Evolutionary conservation across 2,329 filamentous ascomycete genomes (phyloP).

Genomic region (Decorospora gaudefroyi): DNA sequence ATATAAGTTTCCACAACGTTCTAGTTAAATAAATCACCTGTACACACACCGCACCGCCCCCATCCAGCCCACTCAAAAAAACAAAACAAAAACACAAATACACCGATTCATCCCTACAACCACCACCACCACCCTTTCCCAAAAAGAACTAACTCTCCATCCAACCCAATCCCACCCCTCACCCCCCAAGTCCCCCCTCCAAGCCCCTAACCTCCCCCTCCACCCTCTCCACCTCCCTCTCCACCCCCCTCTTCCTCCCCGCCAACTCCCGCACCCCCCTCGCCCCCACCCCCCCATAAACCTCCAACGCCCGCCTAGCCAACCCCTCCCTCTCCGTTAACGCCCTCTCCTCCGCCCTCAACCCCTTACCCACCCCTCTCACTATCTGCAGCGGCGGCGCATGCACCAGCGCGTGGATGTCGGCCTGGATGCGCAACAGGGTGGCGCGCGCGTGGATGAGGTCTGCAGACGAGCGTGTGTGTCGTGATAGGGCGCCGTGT

Average conservation of each 20-base stretch:
- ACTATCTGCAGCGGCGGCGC: conserved; percentile 37
- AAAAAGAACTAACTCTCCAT: too few relatives aligned
- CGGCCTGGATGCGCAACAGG: conserved; percentile 50
- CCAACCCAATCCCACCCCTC: too few relatives aligned
- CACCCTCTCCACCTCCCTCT: conserved; percentile 27
- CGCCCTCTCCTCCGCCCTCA: conserved; percentile 36
- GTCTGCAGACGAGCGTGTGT: conserved; percentile 51
- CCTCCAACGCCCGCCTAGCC: conserved; percentile 41
- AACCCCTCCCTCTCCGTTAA: conserved; percentile 42
- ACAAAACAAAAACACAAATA: too few relatives aligned
- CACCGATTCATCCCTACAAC: too few relatives aligned
- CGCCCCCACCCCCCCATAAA: conserved; percentile 44
- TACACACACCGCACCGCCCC: too few relatives aligned
- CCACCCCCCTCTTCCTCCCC: conserved; percentile 40
- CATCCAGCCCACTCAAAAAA: too few relatives aligned
- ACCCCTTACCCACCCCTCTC: conserved; percentile 35
- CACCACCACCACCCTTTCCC: too few relatives aligned
- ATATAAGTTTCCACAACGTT: too few relatives aligned
- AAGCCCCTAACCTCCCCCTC: conserved; percentile 11
- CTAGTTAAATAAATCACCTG: too few relatives aligned
- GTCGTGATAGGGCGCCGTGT: conserved; percentile 52
- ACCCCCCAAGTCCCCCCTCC: conserved; percentile 3
- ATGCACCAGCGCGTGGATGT: conserved; percentile 34
- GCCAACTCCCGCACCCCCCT: conserved; percentile 49
- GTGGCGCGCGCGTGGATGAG: conserved; percentile 50